These are phyloP conservation scores for Chaetomium tenue DNA, from an alignment of 495 filamentous ascomycete species.

Conservation along the genomic window DNA sequence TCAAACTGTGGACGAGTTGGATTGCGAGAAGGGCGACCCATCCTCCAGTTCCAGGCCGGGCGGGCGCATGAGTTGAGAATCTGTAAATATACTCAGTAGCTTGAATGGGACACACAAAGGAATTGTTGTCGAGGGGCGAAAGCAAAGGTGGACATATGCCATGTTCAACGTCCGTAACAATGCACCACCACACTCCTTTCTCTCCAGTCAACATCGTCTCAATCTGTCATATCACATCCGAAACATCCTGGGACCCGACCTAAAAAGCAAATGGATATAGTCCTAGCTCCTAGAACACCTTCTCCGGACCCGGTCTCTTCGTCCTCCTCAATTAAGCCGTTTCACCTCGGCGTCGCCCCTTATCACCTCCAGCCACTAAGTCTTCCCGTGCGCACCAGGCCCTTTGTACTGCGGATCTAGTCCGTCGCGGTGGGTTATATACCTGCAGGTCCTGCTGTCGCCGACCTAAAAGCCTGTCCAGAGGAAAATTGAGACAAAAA, in stretches of 20 bases:
- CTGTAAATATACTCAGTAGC: constrained; percentile 1
- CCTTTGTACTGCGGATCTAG: constrained; percentile 17
- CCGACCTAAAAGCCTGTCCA: constrained; percentile 31
- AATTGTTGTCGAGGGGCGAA: constrained; percentile 1
- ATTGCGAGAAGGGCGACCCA: too few species aligned
- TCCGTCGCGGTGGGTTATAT: constrained; percentile 27
- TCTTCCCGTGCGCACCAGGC: constrained; percentile 31
- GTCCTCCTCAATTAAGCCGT: constrained; percentile 8
- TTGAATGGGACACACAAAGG: not conserved
- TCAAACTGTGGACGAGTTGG: not conserved
- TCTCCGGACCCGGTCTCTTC: not conserved
- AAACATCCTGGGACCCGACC: not conserved
- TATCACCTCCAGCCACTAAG: constrained; percentile 28
- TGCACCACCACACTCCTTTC: not conserved
- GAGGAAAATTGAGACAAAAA: constrained; percentile 26
- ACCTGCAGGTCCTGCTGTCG: constrained; percentile 25
- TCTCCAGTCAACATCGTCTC: not conserved
- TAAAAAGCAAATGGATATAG: constrained; percentile 28
- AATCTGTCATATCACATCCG: not conserved
- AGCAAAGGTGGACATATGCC: not conserved
- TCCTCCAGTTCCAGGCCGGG: too few species aligned
- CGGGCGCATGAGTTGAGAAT: not conserved
- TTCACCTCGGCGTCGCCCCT: constrained; percentile 9
- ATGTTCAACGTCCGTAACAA: constrained; percentile 3
- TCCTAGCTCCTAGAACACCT: constrained; percentile 17